Evolutionary conservation across 441 rosid species (phyloP).

Genomic region (Sinapis alba): DNA sequence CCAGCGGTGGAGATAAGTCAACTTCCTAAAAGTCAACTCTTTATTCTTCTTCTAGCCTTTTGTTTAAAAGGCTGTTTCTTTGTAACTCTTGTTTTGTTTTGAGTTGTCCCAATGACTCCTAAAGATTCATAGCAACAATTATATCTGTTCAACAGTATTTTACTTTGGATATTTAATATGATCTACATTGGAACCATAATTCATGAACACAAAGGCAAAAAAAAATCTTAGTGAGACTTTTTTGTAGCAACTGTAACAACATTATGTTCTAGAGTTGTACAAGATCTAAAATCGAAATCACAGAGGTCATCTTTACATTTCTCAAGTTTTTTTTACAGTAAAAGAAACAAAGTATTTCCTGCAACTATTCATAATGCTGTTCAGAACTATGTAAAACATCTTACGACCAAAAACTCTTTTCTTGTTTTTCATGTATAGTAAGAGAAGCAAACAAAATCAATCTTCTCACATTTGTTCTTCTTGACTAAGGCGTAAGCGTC

Average conservation of each 20-base stretch:
- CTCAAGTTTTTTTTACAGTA: background rate
- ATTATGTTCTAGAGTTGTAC: background rate
- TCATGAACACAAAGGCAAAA: background rate
- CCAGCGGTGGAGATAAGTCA: conserved; percentile 17
- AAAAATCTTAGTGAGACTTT: background rate
- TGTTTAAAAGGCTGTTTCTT: conserved; percentile 22
- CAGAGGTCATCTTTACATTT: background rate
- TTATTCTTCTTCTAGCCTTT: conserved; percentile 1
- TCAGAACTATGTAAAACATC: conserved; percentile 6
- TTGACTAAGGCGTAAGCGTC: conserved; percentile 74
- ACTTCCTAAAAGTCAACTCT: background rate
- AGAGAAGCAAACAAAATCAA: background rate
- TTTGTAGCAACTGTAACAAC: background rate
- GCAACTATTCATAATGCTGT: background rate
- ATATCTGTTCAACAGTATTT: conserved; percentile 1
- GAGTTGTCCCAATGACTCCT: conserved; percentile 6
- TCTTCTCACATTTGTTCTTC: conserved; percentile 42
- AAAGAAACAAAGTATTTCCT: background rate
- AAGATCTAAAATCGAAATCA: background rate
- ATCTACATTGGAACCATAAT: background rate
- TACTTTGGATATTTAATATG: background rate
- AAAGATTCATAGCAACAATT: background rate
- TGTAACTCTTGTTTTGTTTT: background rate
- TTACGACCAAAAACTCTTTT: background rate
- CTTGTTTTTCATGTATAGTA: background rate